These are phyloP conservation scores for Magnaporthiopsis incrustans DNA, from an alignment of 2,329 filamentous ascomycete genomes.

Conservation along the genomic window DNA sequence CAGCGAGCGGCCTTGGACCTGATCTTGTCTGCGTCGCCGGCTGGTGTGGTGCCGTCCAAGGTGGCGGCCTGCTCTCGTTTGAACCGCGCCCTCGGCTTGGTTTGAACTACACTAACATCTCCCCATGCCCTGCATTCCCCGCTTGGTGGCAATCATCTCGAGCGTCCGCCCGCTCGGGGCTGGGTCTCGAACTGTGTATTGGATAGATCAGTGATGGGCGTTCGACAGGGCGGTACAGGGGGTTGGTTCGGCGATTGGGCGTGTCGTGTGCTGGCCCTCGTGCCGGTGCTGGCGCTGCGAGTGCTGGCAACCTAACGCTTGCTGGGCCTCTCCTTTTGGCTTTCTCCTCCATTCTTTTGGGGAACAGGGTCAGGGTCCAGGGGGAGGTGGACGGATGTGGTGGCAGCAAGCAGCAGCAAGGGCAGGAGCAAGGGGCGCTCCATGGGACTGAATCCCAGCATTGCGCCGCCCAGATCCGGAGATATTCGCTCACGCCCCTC, in stretches of 20 bases:
- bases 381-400: not conserved
- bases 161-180: too few species aligned
- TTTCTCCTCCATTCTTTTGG: not conserved
- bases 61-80: not conserved
- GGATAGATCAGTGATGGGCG: not conserved
- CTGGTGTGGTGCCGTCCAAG: not conserved
- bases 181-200: not conserved
- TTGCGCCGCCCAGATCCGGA: not conserved
- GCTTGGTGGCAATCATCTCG: not conserved
- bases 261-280: not conserved
- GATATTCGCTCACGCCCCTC: conserved; percentile 1
- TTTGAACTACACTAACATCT: not conserved
- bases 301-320: too few species aligned
- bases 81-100: not conserved
- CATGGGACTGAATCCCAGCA: not conserved
- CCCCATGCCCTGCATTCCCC: not conserved
- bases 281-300: not conserved
- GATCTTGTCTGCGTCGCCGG: not conserved
- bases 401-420: not conserved
- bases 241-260: not conserved
- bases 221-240: not conserved
- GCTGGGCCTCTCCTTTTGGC: not conserved
- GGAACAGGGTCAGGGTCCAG: not conserved
- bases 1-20: not conserved
- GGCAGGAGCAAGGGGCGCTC: not conserved